phyloP scores from a whole-genome alignment of 108 stramenopile species.

The Phaeodactylum tricornutum region DNA sequence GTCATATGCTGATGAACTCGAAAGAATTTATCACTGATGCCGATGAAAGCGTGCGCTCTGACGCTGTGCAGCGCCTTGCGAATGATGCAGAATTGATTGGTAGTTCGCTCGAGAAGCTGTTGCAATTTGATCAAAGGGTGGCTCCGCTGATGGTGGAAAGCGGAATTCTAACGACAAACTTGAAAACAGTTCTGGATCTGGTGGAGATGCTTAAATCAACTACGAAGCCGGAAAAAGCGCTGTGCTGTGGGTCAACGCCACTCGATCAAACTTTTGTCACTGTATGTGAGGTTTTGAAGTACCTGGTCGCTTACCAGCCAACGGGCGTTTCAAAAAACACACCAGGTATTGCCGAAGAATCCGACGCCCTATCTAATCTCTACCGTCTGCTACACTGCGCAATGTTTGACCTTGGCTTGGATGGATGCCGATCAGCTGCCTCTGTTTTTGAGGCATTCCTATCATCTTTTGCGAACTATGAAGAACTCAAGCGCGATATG shows the following conservation, averaged over 20 bases:
- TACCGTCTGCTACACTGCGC: constrained; percentile 37
- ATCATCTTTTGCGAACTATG: constrained; percentile 30
- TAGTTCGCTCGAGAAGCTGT: constrained; percentile 76
- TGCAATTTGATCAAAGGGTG: constrained; percentile 82
- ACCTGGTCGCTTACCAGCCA: constrained; percentile 28
- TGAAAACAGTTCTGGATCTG: not conserved
- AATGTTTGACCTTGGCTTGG: constrained; percentile 56
- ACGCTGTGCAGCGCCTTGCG: constrained; percentile 15
- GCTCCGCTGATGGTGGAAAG: constrained; percentile 57
- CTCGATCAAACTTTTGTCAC: constrained; percentile 30
- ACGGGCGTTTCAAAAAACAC: not conserved
- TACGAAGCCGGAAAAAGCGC: too few relatives aligned
- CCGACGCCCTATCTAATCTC: constrained; percentile 10
- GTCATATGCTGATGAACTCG: constrained; percentile 50
- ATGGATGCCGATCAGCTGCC: constrained; percentile 37
- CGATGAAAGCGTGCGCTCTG: not conserved
- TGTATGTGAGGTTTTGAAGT: constrained; percentile 34
- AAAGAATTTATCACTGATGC: constrained; percentile 8
- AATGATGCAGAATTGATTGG: constrained; percentile 75
- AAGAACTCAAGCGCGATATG: constrained; percentile 45
- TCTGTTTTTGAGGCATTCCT: constrained; percentile 65
- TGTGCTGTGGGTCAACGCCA: too few relatives aligned
- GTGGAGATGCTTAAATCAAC: too few relatives aligned
- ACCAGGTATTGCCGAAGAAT: not conserved
- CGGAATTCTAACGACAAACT: constrained; percentile 19